Evolutionary conservation across 2,329 filamentous ascomycete genomes (phyloP), one percentile per base, ranked within the genome.

Genomic region (Zymoseptoria tritici): DNA sequence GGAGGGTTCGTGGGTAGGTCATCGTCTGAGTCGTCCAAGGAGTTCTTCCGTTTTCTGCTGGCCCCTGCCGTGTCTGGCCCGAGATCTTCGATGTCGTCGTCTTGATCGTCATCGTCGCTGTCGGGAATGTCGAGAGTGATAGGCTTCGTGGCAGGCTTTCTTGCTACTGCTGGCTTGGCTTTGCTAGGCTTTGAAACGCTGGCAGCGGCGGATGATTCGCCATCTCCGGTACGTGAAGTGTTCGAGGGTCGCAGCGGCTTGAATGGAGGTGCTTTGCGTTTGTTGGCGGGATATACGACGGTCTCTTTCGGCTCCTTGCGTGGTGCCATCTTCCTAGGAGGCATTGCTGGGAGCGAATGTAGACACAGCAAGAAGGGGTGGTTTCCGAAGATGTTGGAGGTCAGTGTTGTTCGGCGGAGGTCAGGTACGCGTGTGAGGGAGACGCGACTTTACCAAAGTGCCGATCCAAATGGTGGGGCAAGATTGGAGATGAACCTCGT

Each of bases 181-280:
- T 49, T 19, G 21, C 16, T 54, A 11, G 52, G 52, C 29, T 19
- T 11, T 6, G 52, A 11, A 19, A 62, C 20, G 19, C 55, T 60
- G 50, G 53, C 51, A 2, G 62, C 65, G 50, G 59, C 62, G 42
- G 67, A 63, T 11, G 67, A 67, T 50, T 66, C 66, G 36, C 88
- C 72, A 78, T 90, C 57, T 76, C 83, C 36, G 9, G 62, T 62
- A 26, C 66, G 66, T 20, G 67, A 59, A 4, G 67, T 57, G 52
- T 68, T 67, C 6, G 62, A 66, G 9, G 70, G 70, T 55, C 67
- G 64, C 22, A 71, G 63, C 9, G 71, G 71, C 54, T 71, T 72
- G 68, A 71, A 72, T 0, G 71, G 66, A 6, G 70, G 68, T 29
- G 65, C 62, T 62, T 72, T 72, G 6, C 67, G 62, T 58, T 71